These are phyloP conservation scores for Aspergillus leporis DNA, from an alignment of 495 filamentous ascomycete genomes.

Conservation along the genomic window DNA sequence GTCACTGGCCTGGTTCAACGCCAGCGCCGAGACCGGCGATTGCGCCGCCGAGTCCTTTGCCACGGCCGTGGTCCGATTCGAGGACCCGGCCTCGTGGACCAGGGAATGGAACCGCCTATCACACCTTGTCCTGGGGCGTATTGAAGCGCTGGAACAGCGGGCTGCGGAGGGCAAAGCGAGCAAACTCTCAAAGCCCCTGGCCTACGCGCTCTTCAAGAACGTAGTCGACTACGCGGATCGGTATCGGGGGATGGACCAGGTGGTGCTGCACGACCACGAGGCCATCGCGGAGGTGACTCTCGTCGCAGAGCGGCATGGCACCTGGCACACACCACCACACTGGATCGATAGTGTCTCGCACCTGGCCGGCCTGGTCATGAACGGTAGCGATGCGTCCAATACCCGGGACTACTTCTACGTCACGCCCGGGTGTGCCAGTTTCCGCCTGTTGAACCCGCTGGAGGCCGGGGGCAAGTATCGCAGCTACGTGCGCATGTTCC, in stretches of 20 bases:
- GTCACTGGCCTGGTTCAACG: constrained; percentile 18
- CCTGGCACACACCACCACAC: constrained; percentile 29
- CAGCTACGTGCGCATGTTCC: constrained; percentile 43
- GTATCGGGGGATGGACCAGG: constrained; percentile 41
- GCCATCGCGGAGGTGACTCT: constrained; percentile 41
- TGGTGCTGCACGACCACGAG: constrained; percentile 41
- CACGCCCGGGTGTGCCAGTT: constrained; percentile 35
- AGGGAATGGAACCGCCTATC: constrained; percentile 24
- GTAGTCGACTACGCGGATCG: constrained; percentile 40
- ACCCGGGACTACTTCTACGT: constrained; percentile 34
- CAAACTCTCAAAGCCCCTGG: constrained; percentile 27
- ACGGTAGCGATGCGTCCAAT: constrained; percentile 28
- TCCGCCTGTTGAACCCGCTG: constrained; percentile 32
- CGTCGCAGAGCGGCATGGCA: constrained; percentile 16
- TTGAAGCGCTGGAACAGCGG: constrained; percentile 25
- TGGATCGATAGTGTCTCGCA: constrained; percentile 46
- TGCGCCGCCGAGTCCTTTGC: constrained; percentile 24
- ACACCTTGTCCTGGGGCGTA: constrained; percentile 33
- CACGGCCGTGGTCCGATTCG: constrained; percentile 21
- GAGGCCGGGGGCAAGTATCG: constrained; percentile 33
- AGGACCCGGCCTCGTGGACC: constrained; percentile 20
- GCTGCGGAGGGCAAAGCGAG: constrained; percentile 27
- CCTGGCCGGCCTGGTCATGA: constrained; percentile 43
- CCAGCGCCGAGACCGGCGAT: constrained; percentile 9
- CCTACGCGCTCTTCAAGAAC: constrained; percentile 38